These are phyloP conservation scores for Pythium monospermum DNA, from an alignment of 352 stramenopile genomes.

Conservation along the genomic window DNA sequence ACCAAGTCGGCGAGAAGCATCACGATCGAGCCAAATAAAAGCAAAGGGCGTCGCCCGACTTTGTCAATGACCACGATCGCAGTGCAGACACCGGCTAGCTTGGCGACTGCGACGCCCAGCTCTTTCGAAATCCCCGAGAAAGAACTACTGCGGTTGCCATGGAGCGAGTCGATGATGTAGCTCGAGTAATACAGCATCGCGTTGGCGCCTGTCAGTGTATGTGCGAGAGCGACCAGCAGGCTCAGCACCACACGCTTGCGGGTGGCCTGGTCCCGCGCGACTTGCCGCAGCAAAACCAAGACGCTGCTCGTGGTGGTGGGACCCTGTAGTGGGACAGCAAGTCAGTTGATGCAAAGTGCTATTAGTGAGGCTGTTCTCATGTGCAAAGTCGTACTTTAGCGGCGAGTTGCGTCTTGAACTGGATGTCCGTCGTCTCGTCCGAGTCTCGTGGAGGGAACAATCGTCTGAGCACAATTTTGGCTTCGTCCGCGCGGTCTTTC, in stretches of 20 bases:
- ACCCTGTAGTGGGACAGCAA: no score
- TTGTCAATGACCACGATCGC: slow-evolving; percentile 48
- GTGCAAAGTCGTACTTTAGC: slow-evolving; percentile 13
- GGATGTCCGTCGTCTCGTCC: slow-evolving; percentile 12
- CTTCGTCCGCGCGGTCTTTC: slow-evolving; percentile 47
- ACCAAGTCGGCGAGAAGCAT: slow-evolving; percentile 49
- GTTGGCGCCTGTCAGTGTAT: slow-evolving; percentile 63
- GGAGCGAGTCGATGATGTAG: slow-evolving; percentile 56
- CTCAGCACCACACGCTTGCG: slow-evolving; percentile 53
- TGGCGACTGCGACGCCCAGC: slow-evolving; percentile 55
- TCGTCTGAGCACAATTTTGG: slow-evolving; percentile 24
- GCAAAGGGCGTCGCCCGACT: slow-evolving; percentile 49
- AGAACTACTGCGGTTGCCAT: background rate
- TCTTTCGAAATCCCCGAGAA: slow-evolving; percentile 41
- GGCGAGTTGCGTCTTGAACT: slow-evolving; percentile 24
- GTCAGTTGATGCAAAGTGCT: no score
- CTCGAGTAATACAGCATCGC: slow-evolving; percentile 82
- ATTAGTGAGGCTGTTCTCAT: no score
- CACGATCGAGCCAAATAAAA: slow-evolving; percentile 47
- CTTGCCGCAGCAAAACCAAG: slow-evolving; percentile 29
- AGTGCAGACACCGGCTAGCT: slow-evolving; percentile 55
- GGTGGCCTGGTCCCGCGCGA: slow-evolving; percentile 30
- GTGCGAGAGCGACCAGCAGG: slow-evolving; percentile 49
- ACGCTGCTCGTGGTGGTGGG: slow-evolving; percentile 31
- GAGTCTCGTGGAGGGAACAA: slow-evolving; percentile 18